Conservation (phyloP, 768 basidiomycete species). For the Leucocoprinus sp. region DNA sequence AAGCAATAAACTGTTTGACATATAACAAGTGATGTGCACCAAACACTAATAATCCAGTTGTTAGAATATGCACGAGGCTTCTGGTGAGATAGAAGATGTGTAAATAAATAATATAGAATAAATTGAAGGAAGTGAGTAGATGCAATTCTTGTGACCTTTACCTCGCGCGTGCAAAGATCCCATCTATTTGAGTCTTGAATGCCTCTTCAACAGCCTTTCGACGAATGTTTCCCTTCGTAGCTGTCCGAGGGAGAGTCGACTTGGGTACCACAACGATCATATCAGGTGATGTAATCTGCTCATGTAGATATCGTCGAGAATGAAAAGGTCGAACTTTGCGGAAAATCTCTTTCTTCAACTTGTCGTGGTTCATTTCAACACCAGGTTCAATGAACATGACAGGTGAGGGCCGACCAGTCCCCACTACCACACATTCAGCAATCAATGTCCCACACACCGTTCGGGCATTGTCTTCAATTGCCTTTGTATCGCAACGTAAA, state of each 20-base stretch:
- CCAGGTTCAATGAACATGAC: slow-evolving; percentile 67
- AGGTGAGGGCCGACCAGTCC: slow-evolving; percentile 67
- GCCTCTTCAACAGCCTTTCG: slow-evolving; percentile 67
- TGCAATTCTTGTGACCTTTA: slow-evolving; percentile 1
- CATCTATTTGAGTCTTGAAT: slow-evolving; percentile 50
- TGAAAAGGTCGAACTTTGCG: slow-evolving; percentile 70
- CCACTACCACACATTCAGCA: slow-evolving; percentile 70
- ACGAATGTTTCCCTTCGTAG: slow-evolving; percentile 77
- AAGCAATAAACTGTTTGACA: neutral
- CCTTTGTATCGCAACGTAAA: slow-evolving; percentile 71
- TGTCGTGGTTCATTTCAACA: slow-evolving; percentile 41
- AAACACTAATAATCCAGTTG: slow-evolving; percentile 12
- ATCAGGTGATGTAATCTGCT: slow-evolving; percentile 57
- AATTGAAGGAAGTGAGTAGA: neutral
- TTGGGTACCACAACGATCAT: slow-evolving; percentile 62
- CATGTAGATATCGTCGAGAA: slow-evolving; percentile 67
- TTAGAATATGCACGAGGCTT: slow-evolving; percentile 7
- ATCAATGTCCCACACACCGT: slow-evolving; percentile 57
- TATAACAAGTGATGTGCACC: neutral
- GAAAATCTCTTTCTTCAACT: slow-evolving; percentile 63
- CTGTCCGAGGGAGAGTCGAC: slow-evolving; percentile 66
- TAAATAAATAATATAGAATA: slow-evolving; percentile 12
- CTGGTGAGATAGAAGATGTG: slow-evolving; percentile 8
- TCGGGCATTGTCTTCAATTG: slow-evolving; percentile 73
- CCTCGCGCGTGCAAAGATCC: slow-evolving; percentile 32